Percentiles rank a stretch among this genome's conserved stretches.
These are phyloP conservation scores for Ephemerocybe angulata DNA, from an alignment of 768 basidiomycete species.

Conservation along the genomic window DNA sequence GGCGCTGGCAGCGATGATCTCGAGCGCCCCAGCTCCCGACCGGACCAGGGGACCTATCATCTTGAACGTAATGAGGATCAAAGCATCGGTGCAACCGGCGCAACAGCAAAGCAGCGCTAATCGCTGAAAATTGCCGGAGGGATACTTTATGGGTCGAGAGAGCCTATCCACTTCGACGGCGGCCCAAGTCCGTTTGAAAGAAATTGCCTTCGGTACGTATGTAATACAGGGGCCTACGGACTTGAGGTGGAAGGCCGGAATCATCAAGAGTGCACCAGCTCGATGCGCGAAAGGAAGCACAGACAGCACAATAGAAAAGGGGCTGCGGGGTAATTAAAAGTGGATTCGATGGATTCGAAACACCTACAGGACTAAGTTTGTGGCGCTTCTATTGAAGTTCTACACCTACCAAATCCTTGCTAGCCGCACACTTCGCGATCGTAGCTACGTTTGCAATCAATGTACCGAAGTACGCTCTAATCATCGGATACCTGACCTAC, in stretches of 20 bases:
- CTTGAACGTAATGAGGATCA: neutral
- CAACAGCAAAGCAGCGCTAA: neutral
- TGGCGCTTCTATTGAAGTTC: neutral
- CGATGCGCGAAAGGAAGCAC: neutral
- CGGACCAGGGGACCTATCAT: neutral
- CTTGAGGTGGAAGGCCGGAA: neutral
- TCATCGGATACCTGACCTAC: too few relatives aligned
- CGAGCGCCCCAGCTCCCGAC: neutral
- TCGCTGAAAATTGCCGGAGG: neutral
- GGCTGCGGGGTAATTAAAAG: too few relatives aligned
- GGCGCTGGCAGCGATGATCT: neutral
- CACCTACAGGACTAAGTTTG: neutral
- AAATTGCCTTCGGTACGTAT: constrained; percentile 2
- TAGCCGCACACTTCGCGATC: constrained; percentile 7
- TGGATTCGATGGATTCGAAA: neutral
- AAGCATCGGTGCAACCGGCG: neutral
- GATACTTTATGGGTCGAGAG: neutral
- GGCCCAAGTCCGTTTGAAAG: neutral
- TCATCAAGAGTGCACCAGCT: neutral
- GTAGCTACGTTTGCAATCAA: constrained; percentile 3
- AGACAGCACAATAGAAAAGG: neutral
- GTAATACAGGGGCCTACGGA: neutral
- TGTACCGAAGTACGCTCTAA: too few relatives aligned
- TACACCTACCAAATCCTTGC: neutral
- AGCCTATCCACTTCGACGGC: neutral